A percentile compares a stretch with the other conserved stretches of the same genome.
Evolutionary conservation across 371 early-diverging fungal species (phyloP).

Genomic region (Chytridium lagenaria): DNA sequence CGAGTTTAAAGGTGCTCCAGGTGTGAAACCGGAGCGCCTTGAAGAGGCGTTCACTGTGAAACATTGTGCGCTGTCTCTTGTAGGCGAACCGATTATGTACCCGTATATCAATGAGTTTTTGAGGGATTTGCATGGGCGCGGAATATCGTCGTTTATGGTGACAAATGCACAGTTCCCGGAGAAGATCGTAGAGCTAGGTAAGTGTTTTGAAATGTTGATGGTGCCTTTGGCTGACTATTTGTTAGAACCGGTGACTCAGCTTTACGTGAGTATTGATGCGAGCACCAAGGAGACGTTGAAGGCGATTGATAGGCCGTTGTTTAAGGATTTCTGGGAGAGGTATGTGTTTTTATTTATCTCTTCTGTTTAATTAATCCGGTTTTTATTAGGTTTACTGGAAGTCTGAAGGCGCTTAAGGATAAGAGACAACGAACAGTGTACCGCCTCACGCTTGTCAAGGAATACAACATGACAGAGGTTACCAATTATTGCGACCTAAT

Average conservation of each 20-base stretch:
- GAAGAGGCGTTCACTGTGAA: constrained; percentile 73
- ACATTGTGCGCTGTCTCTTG: constrained; percentile 76
- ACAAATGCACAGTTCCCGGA: constrained; percentile 87
- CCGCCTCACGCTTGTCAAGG: constrained; percentile 81
- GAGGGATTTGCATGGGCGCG: constrained; percentile 68
- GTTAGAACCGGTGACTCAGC: constrained; percentile 76
- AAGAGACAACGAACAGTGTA: constrained; percentile 78
- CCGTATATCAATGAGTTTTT: constrained; percentile 85
- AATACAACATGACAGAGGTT: constrained; percentile 74
- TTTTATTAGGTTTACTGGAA: constrained; percentile 57
- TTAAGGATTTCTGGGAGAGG: constrained; percentile 84
- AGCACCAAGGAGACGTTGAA: constrained; percentile 78
- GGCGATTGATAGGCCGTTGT: constrained; percentile 81
- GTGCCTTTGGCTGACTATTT: constrained; percentile 1
- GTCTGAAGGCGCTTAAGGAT: constrained; percentile 68
- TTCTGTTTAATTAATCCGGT: not conserved
- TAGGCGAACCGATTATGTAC: constrained; percentile 86
- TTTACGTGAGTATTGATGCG: constrained; percentile 83
- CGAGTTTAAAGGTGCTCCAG: constrained; percentile 79
- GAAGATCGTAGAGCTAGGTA: constrained; percentile 24
- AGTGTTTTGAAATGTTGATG: not conserved
- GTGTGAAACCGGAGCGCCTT: constrained; percentile 76
- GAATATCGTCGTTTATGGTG: constrained; percentile 80
- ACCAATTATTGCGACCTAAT: constrained; percentile 76
- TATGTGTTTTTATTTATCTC: not conserved